A percentile compares a stretch with the other conserved stretches of the same genome.
phyloP scores from a whole-genome alignment of 1,284 basidiomycete species.

The Papiliotrema fonsecae region DNA sequence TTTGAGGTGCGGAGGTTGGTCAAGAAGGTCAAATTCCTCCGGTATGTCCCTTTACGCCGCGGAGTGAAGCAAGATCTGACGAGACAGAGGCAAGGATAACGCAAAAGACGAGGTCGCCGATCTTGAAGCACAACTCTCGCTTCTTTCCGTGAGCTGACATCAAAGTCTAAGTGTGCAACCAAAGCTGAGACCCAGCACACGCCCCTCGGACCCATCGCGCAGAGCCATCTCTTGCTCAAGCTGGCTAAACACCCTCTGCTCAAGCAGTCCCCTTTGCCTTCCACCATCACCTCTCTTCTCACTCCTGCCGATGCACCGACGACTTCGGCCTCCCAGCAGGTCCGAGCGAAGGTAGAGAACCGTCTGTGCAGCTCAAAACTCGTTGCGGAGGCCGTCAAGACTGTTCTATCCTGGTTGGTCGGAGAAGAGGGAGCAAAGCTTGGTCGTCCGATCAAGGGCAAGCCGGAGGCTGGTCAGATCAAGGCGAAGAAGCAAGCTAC shows the following conservation, averaged over 20 bases:
- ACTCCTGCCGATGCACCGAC: slow-evolving; percentile 9
- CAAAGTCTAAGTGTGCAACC: background rate
- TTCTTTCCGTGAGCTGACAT: slow-evolving; percentile 57
- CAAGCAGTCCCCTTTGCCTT: slow-evolving; percentile 27
- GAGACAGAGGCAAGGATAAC: slow-evolving; percentile 45
- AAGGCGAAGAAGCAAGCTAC: slow-evolving; percentile 2
- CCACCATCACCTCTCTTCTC: slow-evolving; percentile 45
- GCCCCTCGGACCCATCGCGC: slow-evolving; percentile 58
- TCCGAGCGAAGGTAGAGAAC: slow-evolving; percentile 59
- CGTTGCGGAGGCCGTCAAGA: slow-evolving; percentile 60
- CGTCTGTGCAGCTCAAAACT: slow-evolving; percentile 71
- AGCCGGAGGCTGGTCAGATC: slow-evolving; percentile 21
- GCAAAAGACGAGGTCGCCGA: slow-evolving; percentile 49
- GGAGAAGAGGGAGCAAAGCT: slow-evolving; percentile 41
- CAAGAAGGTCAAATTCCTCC: slow-evolving; percentile 70
- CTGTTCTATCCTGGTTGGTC: slow-evolving; percentile 52
- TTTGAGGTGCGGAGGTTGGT: slow-evolving; percentile 79
- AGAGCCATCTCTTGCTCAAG: slow-evolving; percentile 63
- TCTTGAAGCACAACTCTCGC: slow-evolving; percentile 63
- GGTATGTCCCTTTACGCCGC: slow-evolving; percentile 48
- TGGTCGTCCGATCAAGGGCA: slow-evolving; percentile 6
- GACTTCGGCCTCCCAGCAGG: slow-evolving; percentile 12
- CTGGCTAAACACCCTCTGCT: slow-evolving; percentile 64
- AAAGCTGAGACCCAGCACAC: slow-evolving; percentile 52
- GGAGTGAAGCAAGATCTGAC: background rate